Conservation (phyloP, 2,329 filamentous ascomycete species). For the Fusarium aywerte region DNA sequence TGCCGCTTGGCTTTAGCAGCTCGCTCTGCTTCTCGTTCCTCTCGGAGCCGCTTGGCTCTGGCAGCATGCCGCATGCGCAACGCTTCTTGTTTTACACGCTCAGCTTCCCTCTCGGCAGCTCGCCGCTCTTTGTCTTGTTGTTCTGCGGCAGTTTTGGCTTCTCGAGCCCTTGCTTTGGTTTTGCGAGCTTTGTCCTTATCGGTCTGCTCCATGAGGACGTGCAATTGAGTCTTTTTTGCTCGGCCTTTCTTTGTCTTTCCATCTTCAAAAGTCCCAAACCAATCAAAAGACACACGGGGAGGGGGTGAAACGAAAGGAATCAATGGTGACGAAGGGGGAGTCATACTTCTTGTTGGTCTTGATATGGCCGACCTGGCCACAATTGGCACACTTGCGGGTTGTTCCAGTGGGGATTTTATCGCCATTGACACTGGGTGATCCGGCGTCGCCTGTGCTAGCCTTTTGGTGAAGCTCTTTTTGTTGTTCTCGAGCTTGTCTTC, state of each 20-base stretch:
- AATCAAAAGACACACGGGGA: constrained; percentile 49
- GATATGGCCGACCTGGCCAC: constrained; percentile 95
- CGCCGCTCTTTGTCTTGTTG: constrained; percentile 18
- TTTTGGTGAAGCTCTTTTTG: constrained; percentile 75
- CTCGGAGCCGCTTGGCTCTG: constrained; percentile 23
- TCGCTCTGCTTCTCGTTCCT: constrained; percentile 28
- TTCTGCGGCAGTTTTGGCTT: constrained; percentile 30
- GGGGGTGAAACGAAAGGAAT: constrained; percentile 42
- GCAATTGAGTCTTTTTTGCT: constrained; percentile 34
- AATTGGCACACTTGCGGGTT: constrained; percentile 95
- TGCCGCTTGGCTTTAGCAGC: constrained; percentile 28
- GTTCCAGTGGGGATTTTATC: constrained; percentile 72
- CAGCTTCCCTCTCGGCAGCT: constrained; percentile 25
- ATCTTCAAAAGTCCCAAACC: constrained; percentile 44
- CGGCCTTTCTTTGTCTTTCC: constrained; percentile 28
- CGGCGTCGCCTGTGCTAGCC: constrained; percentile 57
- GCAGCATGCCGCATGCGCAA: constrained; percentile 35
- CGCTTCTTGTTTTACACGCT: constrained; percentile 29
- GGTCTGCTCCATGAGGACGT: constrained; percentile 39
- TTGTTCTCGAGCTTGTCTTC: constrained; percentile 88
- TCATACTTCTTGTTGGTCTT: constrained; percentile 98
- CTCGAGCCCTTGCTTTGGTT: constrained; percentile 26
- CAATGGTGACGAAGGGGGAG: constrained; percentile 25
- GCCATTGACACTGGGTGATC: constrained; percentile 59
- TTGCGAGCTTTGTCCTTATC: constrained; percentile 37